Conservation (phyloP, 805 yeast species). For the Wickerhamiella domercqiae region DNA sequence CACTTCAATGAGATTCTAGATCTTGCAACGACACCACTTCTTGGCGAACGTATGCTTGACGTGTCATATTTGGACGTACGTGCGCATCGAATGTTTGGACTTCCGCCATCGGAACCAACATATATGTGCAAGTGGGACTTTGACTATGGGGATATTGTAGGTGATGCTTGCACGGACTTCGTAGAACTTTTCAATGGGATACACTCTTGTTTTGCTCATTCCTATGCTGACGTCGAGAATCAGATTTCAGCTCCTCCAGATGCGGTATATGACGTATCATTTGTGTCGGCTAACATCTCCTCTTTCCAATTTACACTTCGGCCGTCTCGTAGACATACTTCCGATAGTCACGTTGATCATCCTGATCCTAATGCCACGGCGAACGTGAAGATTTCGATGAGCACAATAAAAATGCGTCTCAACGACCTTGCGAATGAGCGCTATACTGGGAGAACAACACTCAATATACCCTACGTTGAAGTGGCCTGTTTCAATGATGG, state of each 20-base stretch:
- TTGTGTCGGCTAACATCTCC: conserved; percentile 42
- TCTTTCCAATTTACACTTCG: conserved; percentile 29
- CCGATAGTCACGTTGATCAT: not conserved
- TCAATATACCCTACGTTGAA: conserved; percentile 35
- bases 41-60: conserved; percentile 27
- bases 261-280: conserved; percentile 51
- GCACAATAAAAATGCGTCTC: conserved; percentile 27
- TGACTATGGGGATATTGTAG: conserved; percentile 39
- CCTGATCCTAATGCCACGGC: not conserved
- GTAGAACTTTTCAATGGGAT: conserved; percentile 29
- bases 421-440: conserved; percentile 59
- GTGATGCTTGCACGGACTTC: conserved; percentile 36
- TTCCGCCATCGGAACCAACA: conserved; percentile 79
- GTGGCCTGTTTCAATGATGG: conserved; percentile 21
- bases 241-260: conserved; percentile 43
- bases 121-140: conserved; percentile 87
- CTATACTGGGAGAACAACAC: conserved; percentile 40
- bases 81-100: conserved; percentile 86
- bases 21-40: conserved; percentile 8
- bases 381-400: conserved; percentile 16
- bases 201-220: conserved; percentile 37
- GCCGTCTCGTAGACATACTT: conserved; percentile 13
- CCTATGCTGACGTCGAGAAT: conserved; percentile 65
- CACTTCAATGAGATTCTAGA: conserved; percentile 8
- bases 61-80: conserved; percentile 43